phyloP scores from a whole-genome alignment of 306 rosid genomes.

The Cercis canadensis region DNA sequence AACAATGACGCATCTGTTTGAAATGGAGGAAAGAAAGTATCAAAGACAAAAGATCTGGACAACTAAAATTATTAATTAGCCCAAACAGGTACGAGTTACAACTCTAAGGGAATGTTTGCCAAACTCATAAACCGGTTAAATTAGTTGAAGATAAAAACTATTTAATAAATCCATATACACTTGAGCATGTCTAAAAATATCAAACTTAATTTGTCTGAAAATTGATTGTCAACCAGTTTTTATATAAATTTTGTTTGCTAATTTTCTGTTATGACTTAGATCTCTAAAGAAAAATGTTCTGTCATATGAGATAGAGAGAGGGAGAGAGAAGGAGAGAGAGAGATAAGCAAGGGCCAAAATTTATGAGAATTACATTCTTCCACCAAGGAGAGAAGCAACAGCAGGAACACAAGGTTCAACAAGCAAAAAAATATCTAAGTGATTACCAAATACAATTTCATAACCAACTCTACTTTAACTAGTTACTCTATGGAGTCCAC shows the following conservation, averaged over 20 bases:
- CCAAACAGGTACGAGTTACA: conserved; percentile 18
- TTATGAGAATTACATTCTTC: background rate
- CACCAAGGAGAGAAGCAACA: background rate
- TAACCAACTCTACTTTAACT: background rate
- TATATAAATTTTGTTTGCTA: too few species aligned
- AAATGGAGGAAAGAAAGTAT: conserved; percentile 32
- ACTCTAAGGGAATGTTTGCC: background rate
- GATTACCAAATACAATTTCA: background rate
- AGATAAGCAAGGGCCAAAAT: too few species aligned
- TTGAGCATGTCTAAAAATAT: background rate
- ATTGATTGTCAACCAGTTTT: background rate
- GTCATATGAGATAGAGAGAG: background rate
- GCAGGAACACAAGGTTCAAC: background rate
- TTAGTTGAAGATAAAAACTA: too few species aligned
- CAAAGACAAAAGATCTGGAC: conserved; percentile 27
- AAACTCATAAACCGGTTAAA: background rate
- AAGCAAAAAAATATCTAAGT: background rate
- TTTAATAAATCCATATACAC: background rate
- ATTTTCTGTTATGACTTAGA: too few species aligned
- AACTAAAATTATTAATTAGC: conserved; percentile 16
- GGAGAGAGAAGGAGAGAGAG: background rate
- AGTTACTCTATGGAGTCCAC: background rate
- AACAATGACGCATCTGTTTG: conserved; percentile 71
- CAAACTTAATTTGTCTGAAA: background rate
- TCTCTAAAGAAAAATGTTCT: too few species aligned